Evolutionary conservation across 2,329 filamentous ascomycete genomes (phyloP).

Genomic region (Pseudocercospora fijiensis): DNA sequence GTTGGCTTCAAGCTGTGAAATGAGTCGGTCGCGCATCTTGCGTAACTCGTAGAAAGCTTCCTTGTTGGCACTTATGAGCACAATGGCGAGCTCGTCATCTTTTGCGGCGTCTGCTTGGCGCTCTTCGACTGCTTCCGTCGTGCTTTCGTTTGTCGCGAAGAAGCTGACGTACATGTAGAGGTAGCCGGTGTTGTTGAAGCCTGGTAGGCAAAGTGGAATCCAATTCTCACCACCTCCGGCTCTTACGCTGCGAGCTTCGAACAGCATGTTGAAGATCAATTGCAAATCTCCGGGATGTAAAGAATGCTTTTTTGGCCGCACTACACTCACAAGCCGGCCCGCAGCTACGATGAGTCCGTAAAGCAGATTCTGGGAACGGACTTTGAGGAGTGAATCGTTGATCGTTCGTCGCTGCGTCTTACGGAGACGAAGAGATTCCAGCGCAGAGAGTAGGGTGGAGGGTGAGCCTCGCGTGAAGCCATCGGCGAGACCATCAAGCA

Average conservation of each 20-base stretch:
- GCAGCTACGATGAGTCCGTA: conserved; percentile 94
- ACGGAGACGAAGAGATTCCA: conserved; percentile 89
- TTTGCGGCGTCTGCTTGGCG: conserved; percentile 39
- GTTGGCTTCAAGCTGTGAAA: conserved; percentile 72
- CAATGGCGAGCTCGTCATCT: conserved; percentile 73
- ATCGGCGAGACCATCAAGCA: conserved; percentile 89
- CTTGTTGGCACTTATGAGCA: conserved; percentile 88
- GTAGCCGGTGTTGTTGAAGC: conserved; percentile 95
- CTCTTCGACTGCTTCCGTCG: conserved; percentile 25
- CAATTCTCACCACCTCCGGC: conserved; percentile 94
- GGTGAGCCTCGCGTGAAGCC: conserved; percentile 92
- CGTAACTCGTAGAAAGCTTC: conserved; percentile 91
- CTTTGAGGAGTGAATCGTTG: conserved; percentile 81
- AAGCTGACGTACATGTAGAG: conserved; percentile 99
- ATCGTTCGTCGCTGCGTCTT: conserved; percentile 84
- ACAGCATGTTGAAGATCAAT: conserved; percentile 98
- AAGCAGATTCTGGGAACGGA: conserved; percentile 72
- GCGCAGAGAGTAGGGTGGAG: conserved; percentile 79
- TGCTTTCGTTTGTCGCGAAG: conserved; percentile 60
- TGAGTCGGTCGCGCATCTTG: conserved; percentile 63
- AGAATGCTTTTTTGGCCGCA: conserved; percentile 90
- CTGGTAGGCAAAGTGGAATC: conserved; percentile 92
- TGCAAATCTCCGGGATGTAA: conserved; percentile 93
- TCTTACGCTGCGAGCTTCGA: conserved; percentile 88
- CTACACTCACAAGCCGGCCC: conserved; percentile 88